Evolutionary conservation across 2,329 filamentous ascomycete genomes (phyloP), one percentile per base, ranked within the genome.

Genomic region (Phialemonium atrogriseum): DNA sequence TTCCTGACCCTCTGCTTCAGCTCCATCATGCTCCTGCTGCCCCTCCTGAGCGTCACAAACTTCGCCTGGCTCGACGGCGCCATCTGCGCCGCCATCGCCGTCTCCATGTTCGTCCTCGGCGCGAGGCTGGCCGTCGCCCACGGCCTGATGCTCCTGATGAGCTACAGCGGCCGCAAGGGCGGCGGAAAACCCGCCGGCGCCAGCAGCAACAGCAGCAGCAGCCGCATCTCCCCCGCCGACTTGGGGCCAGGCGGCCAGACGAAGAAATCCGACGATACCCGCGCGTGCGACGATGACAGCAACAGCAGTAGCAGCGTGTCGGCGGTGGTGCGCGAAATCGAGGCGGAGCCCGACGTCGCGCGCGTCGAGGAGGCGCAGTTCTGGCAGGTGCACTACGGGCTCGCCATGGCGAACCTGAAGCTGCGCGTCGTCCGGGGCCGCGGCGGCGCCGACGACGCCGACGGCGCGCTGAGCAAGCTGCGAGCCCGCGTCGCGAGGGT

Each of bases 361-460:
- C 71, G 72, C 2, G 77, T 98, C 27, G 85, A 95, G 36, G 88
- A 95, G 49, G 89, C 88, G 2, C 80, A 87, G 51, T 94, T 98
- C 57, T 98, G 91, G 91, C 91, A 98, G 62, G 91, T 95, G 10
- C 91, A 98, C 58, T 95, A 96, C 54, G 88, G 89, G 2, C 67
- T 96, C 24, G 94, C 87, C 51, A 94, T 96, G 82, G 91, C 91
- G 7, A 95, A 93, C 52, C 56, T 98, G 43, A 93, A 86, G 55
- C 59, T 98, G 13, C 73, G 79, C 37, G 73, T 94, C 16, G 54
- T 62, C 5, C 64, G 60, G 10, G 33, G 16, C 11, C 14, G 28
- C 3, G 24, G 29, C 40, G 80, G 79, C 5, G 64, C 58, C 27
- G 78, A 83, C 25, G n/a, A n/a, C n/a, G n/a, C n/a, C n/a, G 85